These are phyloP conservation scores for Boletellus sp. DNA, from an alignment of 768 basidiomycete genomes.

Conservation along the genomic window DNA sequence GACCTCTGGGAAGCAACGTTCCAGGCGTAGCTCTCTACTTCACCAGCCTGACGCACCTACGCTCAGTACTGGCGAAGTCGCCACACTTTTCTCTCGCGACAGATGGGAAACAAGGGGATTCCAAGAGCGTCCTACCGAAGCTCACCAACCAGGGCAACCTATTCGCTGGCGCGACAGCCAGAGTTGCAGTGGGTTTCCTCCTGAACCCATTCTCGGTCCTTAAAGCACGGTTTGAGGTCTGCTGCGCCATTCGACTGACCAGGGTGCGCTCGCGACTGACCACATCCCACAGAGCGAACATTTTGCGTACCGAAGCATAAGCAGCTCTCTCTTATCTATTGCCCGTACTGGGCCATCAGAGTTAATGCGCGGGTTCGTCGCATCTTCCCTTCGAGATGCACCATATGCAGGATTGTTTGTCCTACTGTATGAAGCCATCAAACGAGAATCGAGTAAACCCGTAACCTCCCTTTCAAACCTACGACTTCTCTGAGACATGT, in stretches of 20 bases:
- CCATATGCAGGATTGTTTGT: conserved; percentile 92
- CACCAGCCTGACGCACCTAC: conserved; percentile 77
- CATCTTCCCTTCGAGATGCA: conserved; percentile 89
- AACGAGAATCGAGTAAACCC: conserved; percentile 61
- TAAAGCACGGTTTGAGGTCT: conserved; percentile 89
- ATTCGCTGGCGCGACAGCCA: conserved; percentile 77
- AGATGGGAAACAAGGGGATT: conserved; percentile 11
- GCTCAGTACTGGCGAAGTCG: conserved; percentile 69
- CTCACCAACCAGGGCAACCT: conserved; percentile 80
- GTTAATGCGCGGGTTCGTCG: conserved; percentile 79
- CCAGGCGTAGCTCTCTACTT: conserved; percentile 94
- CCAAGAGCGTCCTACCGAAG: conserved; percentile 59
- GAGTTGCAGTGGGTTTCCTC: conserved; percentile 76
- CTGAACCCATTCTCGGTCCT: conserved; percentile 89
- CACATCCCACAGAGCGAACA: conserved; percentile 61
- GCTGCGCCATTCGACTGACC: conserved; percentile 14
- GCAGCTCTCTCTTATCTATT: conserved; percentile 56
- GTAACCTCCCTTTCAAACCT: background rate
- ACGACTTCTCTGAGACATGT: conserved; percentile 5
- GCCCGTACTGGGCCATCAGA: conserved; percentile 73
- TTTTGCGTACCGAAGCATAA: conserved; percentile 63
- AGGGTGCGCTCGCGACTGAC: conserved; percentile 1
- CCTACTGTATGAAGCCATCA: conserved; percentile 83
- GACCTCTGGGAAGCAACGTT: conserved; percentile 59
- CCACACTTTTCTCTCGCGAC: conserved; percentile 56